Base-by-base conservation (phyloP, 1,284 basidiomycete genomes). In the Pulchroboletus neoregius region DNA sequence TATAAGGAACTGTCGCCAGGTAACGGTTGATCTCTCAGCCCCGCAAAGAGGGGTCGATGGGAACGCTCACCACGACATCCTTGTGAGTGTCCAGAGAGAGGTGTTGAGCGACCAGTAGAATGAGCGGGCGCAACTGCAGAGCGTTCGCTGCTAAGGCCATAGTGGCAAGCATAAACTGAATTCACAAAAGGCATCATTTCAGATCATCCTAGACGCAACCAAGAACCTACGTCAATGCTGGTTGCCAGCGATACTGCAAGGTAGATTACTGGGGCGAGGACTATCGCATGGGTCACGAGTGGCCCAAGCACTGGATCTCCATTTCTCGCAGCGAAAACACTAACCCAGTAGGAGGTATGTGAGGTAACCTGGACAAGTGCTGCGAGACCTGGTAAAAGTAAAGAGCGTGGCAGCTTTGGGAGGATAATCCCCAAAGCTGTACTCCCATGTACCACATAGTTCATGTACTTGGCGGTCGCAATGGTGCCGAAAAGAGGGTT, bases 291-390 rank as follows among this genome's bases (percentile, higher is more conserved):
- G 2, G 81, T 78, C 7, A 75, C 53, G 11, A 78, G 68, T 16
- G 85, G 75, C 0, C 85, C 86, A 58, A 72, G 65, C n/a, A 79
- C 48, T 12, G 79, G 73, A 52, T 77, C 71, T 26, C 68, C 68
- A 52, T 66, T 62, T 50, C 80, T 73, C 16, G 76, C 75, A 11
- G 80, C 78, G 65, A 72, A 75, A 16, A 76, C 73, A 20, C 80
- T 74, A 20, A 76, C 65, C 75, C 78, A 84, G 55, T 86, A 85
- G 9, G 78, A 76, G 11, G 78, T 71, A 51, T 78, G 72, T 1
- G 87, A 83, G 33, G 83, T 72, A 27, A 72, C 58, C 46, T 74
- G 71, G n/a, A 84, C 61, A 24, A 77, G 58, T 2, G 71, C 45
- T 15, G 74, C 78, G 11, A 75, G 67, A 34, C 66, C 63, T 10